Evolutionary conservation across 2,329 filamentous ascomycete genomes (phyloP).

Genomic region (Blastomyces parvus): DNA sequence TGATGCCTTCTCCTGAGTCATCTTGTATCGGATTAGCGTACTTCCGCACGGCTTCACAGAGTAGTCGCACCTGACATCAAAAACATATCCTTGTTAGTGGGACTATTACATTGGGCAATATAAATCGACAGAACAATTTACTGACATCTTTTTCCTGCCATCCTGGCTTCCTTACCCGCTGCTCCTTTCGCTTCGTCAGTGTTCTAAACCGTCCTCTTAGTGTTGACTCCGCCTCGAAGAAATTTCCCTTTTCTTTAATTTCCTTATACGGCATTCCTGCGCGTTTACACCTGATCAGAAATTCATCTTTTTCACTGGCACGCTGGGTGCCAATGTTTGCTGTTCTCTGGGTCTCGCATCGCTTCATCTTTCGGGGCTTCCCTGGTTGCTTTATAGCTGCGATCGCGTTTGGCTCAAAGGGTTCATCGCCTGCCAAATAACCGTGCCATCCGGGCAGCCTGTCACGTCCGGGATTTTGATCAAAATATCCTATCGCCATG

Average conservation of each 20-base stretch:
- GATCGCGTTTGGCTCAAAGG: neutral
- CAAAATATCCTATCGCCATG: constrained; percentile 3
- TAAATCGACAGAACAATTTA: constrained; percentile 6
- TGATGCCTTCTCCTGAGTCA: constrained; percentile 11
- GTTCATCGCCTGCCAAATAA: neutral
- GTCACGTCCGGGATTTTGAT: neutral
- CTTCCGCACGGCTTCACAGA: constrained; percentile 31
- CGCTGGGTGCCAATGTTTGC: constrained; percentile 6
- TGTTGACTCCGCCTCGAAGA: constrained; percentile 41
- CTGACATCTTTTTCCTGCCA: constrained; percentile 39
- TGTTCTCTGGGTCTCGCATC: neutral
- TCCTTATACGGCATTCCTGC: constrained; percentile 39
- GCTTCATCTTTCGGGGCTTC: neutral
- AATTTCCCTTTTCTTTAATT: constrained; percentile 36
- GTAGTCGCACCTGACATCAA: constrained; percentile 28
- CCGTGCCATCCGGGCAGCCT: neutral
- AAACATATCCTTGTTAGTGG: constrained; percentile 5
- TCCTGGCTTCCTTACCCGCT: constrained; percentile 37
- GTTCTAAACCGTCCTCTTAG: constrained; percentile 40
- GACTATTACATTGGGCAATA: neutral
- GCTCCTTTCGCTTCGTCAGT: constrained; percentile 38
- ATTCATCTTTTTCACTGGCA: constrained; percentile 27
- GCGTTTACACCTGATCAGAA: constrained; percentile 34
- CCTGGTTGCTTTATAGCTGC: neutral
- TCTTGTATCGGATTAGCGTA: constrained; percentile 17